Evolutionary conservation across 345 rosid species (phyloP), one percentile per base, ranked within the genome.

Genomic region (Eucalyptus pauciflora): DNA sequence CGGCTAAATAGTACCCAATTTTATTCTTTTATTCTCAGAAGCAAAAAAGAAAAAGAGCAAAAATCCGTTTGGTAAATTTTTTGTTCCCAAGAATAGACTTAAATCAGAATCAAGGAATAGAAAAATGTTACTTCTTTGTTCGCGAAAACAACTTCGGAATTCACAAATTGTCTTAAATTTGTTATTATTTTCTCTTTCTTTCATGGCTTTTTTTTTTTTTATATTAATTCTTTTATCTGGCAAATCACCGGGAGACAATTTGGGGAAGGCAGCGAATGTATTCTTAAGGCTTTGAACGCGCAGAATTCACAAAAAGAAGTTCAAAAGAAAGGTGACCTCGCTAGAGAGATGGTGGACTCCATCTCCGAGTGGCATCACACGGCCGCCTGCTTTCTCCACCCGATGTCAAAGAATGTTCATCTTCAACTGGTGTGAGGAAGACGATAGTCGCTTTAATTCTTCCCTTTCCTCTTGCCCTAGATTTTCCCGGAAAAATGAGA

Each of bases 11-110:
- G 4, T 6, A 51, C 7, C 54, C 3, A 51, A 16, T 16, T 51
- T 3, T 51, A 51, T 51, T 16, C 3, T 51, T 3, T 51, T 51
- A 51, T 51, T 16, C 3, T 51, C 0, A 1, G 4, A 3, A 6
- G 4, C 1, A 6, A 6, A 15, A 51, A 16, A 51, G 16, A 16
- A 51, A 51, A 50, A 16, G 10, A 15, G 3, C 0, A 16, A 0
- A 51, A 51, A 51, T 51, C 20, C 1, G 0, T 51, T 51, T 51
- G 4, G 0, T 16, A 16, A 51, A 51, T 7, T 51, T 51, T 51
- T 51, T 51, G 8, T 51, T 51, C 8, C 0, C 1, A 0, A 7
- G 3, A 50, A 51, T 51, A 51, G 4, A 51, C 22, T 51, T 51
- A 51, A 51, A 51, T 6, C 1, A 16, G 3, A 51, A 51, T 51